Evolutionary conservation across 345 rosid species (phyloP), one percentile per base, ranked within the genome.

Genomic region (Microcos paniculata): DNA sequence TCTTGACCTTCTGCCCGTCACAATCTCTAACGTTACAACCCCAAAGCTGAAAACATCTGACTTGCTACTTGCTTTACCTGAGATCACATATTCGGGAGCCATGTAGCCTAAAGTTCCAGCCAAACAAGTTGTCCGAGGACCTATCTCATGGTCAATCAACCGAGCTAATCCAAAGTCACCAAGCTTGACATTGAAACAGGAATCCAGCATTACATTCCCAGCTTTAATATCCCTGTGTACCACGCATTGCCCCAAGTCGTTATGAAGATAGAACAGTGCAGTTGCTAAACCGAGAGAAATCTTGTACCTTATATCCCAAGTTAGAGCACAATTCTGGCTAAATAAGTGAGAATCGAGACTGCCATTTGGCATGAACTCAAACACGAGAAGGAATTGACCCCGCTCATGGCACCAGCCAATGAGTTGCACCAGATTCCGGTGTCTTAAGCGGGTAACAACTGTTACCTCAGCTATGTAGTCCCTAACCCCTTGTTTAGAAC

Each of bases 101-200:
- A 85, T 68, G 75, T 85, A 83, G 4, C 88, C 84, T 23, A 79
- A 71, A 4, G 86, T 85, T 28, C 86, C 86, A 4, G 81, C 83
- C 42, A 83, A 56, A 0, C 80, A 77, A 6, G 80, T 83, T 11
- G 82, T 81, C 12, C 79, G 79, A 0, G 85, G 74, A 30, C 68
- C 84, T 23, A 79, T 63, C 59, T 85, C 80, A 69, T 83, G 86
- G 58, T 75, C 71, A 72, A 71, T 56, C 49, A 80, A 11, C 14
- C 82, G 35, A 30, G 85, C 85, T 30, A 83, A 21, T 16, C 85
- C 84, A 1, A 86, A 86, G 57, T 86, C 81, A 16, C 89, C 89
- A 21, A 83, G 55, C 80, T 83, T 86, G 3, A 35, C 38, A 35
- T 35, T 35, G 38, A 35, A 35, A 35, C 38, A 2, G 38, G 38